Conservation (phyloP, 768 basidiomycete genomes). For the Tephrocybe sp. region DNA sequence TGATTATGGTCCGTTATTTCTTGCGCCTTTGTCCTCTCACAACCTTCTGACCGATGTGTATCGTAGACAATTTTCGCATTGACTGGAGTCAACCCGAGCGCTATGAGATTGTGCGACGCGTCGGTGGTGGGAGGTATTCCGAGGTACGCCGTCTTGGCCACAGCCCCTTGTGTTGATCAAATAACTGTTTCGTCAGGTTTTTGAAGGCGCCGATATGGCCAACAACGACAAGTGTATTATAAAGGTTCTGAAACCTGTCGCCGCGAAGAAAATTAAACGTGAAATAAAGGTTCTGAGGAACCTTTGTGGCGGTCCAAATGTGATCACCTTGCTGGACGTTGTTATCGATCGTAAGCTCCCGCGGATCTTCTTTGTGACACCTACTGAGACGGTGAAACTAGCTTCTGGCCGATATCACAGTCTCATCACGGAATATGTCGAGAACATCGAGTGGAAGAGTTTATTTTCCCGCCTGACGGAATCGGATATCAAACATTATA, state of each 20-base stretch:
- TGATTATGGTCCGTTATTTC: slow-evolving; percentile 50
- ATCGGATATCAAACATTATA: slow-evolving; percentile 65
- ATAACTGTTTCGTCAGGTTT: slow-evolving; percentile 36
- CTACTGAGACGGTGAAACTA: slow-evolving; percentile 7
- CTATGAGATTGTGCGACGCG: slow-evolving; percentile 61
- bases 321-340: slow-evolving; percentile 63
- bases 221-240: slow-evolving; percentile 55
- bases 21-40: not conserved
- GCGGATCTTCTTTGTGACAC: not conserved
- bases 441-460: slow-evolving; percentile 64
- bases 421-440: slow-evolving; percentile 66
- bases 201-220: slow-evolving; percentile 56
- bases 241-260: slow-evolving; percentile 75
- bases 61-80: slow-evolving; percentile 51
- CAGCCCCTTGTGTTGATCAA: not conserved
- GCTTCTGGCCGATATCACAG: slow-evolving; percentile 58
- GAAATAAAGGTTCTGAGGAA: slow-evolving; percentile 75
- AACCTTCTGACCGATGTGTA: not conserved
- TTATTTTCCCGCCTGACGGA: slow-evolving; percentile 59
- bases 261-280: slow-evolving; percentile 68
- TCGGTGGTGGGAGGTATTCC: slow-evolving; percentile 66
- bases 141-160: slow-evolving; percentile 38
- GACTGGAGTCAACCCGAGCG: slow-evolving; percentile 67
- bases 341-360: slow-evolving; percentile 49
- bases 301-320: slow-evolving; percentile 68